phyloP scores from a whole-genome alignment of 495 filamentous ascomycete species.

The Lasiosphaeris hirsuta region DNA sequence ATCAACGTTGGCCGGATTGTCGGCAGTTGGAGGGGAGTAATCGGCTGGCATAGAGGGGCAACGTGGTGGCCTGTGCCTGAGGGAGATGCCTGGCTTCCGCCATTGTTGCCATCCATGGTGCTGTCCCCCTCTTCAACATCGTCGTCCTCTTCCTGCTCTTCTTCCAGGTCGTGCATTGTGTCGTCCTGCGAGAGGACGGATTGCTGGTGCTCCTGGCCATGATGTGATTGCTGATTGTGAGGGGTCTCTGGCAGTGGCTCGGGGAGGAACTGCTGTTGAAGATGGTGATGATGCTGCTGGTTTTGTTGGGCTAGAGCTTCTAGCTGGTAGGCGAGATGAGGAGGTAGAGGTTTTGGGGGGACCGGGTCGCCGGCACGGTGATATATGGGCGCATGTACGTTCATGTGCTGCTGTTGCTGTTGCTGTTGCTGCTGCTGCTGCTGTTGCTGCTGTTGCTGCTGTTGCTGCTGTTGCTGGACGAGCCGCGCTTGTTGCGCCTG shows the following conservation, averaged over 20 bases:
- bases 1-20: conserved; percentile 21
- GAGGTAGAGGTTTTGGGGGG: not conserved
- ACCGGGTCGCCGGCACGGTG: not conserved
- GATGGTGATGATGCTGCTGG: not conserved
- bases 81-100: not conserved
- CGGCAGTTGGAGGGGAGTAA: conserved; percentile 22
- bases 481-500: conserved; percentile 7
- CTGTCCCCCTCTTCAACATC: conserved; percentile 2
- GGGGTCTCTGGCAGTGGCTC: too few relatives aligned
- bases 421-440: conserved; percentile 17
- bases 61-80: not conserved
- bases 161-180: conserved; percentile 9
- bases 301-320: not conserved
- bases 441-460: conserved; percentile 11
- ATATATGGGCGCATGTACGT: not conserved
- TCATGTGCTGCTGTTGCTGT: not conserved
- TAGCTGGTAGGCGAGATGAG: not conserved
- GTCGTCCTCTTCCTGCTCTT: conserved; percentile 1
- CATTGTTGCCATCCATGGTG: conserved; percentile 1
- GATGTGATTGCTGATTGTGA: not conserved
- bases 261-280: too few relatives aligned
- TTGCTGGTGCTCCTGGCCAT: not conserved
- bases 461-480: conserved; percentile 4
- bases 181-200: conserved; percentile 6
- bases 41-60: conserved; percentile 15